These are phyloP conservation scores for Immersiella caudata DNA, from an alignment of 495 filamentous ascomycete species.

Conservation along the genomic window DNA sequence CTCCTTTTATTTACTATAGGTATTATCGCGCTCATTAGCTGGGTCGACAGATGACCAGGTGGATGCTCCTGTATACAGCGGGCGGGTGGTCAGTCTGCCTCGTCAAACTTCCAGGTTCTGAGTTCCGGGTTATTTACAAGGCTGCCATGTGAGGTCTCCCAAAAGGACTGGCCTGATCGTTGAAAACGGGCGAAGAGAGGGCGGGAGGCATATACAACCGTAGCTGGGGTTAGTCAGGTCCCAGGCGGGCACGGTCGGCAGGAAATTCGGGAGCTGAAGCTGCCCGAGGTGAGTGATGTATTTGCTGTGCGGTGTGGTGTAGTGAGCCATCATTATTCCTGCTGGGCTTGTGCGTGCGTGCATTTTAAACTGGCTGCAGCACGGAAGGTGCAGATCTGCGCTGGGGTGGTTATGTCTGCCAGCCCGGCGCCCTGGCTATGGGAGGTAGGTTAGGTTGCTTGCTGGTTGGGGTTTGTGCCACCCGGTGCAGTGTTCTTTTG, in stretches of 20 bases:
- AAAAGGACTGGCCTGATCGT: background rate
- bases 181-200: background rate
- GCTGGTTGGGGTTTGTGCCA: background rate
- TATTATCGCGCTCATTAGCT: too few relatives aligned
- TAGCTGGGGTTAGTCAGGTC: background rate
- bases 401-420: background rate
- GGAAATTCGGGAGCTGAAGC: background rate
- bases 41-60: too few relatives aligned
- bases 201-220: background rate
- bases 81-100: too few relatives aligned
- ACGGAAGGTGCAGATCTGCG: background rate
- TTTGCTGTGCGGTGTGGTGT: too few relatives aligned
- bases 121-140: too few relatives aligned
- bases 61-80: too few relatives aligned
- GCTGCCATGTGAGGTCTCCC: too few relatives aligned
- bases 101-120: too few relatives aligned
- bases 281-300: background rate
- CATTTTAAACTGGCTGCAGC: background rate
- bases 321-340: background rate
- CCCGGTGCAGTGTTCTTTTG: background rate
- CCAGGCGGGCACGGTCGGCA: background rate
- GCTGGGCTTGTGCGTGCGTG: background rate
- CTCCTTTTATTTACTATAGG: too few relatives aligned
- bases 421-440: background rate
- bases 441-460: background rate